Evolutionary conservation across 2,329 filamentous ascomycete species (phyloP).

Genomic region (Talaromyces sp.): DNA sequence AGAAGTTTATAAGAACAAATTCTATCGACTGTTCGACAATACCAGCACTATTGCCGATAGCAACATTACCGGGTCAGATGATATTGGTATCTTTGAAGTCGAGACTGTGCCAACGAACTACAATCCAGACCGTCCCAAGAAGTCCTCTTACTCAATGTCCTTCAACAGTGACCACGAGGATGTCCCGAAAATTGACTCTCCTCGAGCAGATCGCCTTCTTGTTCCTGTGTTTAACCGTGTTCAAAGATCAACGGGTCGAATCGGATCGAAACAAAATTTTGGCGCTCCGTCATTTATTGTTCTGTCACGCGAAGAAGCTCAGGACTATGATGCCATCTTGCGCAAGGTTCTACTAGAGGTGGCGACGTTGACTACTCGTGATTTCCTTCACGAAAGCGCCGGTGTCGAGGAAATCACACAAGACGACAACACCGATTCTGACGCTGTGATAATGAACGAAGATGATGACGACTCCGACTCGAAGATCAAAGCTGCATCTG

Average conservation of each 20-base stretch:
- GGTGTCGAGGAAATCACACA: constrained; percentile 50
- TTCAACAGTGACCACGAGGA: constrained; percentile 38
- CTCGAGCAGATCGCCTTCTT: constrained; percentile 45
- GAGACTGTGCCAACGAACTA: constrained; percentile 77
- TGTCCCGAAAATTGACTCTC: constrained; percentile 40
- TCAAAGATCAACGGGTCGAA: constrained; percentile 26
- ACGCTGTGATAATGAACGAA: constrained; percentile 63
- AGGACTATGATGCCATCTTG: constrained; percentile 66
- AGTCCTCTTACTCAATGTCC: constrained; percentile 29
- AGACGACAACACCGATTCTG: constrained; percentile 53
- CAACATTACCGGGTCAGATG: constrained; percentile 59
- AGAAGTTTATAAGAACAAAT: constrained; percentile 78
- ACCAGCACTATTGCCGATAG: constrained; percentile 65
- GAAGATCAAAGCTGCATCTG: constrained; percentile 71
- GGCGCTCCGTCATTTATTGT: constrained; percentile 62
- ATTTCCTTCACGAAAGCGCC: constrained; percentile 56
- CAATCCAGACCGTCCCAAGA: constrained; percentile 54
- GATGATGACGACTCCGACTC: constrained; percentile 63
- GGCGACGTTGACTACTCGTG: constrained; percentile 70
- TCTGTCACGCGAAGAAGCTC: constrained; percentile 69
- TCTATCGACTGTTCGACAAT: constrained; percentile 84
- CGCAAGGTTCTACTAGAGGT: constrained; percentile 76
- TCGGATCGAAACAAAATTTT: constrained; percentile 34
- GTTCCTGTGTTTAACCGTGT: constrained; percentile 49
- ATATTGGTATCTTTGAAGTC: constrained; percentile 72